These are phyloP conservation scores for Podila clonocystis DNA, from an alignment of 192 early-diverging fungal species.

Conservation along the genomic window DNA sequence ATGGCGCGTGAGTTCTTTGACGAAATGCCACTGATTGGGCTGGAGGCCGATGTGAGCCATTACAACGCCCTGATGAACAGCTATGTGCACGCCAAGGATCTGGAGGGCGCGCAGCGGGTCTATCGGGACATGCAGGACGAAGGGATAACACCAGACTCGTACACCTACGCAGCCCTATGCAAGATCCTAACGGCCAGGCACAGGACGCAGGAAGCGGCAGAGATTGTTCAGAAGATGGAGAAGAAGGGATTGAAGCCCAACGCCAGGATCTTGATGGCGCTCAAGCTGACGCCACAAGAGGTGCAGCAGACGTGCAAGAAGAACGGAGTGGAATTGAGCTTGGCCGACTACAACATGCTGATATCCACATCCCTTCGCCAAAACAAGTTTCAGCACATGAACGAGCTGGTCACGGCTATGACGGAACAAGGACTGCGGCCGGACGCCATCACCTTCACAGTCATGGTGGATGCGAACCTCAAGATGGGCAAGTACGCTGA, in stretches of 20 bases:
- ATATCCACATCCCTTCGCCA: slow-evolving; percentile 13
- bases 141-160: slow-evolving; percentile 14
- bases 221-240: neutral
- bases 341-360: slow-evolving; percentile 20
- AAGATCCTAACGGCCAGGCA: neutral
- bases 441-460: slow-evolving; percentile 23
- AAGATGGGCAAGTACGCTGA: slow-evolving; percentile 43
- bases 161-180: slow-evolving; percentile 36
- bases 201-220: neutral
- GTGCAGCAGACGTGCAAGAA: slow-evolving; percentile 12
- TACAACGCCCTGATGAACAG: slow-evolving; percentile 44
- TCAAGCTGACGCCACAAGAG: slow-evolving; percentile 2
- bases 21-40: slow-evolving; percentile 31
- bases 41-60: slow-evolving; percentile 13
- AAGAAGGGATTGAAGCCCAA: slow-evolving; percentile 7
- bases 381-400: slow-evolving; percentile 20
- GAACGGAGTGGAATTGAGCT: slow-evolving; percentile 2
- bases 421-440: slow-evolving; percentile 9
- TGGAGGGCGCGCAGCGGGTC: slow-evolving; percentile 6
- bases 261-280: slow-evolving; percentile 15
- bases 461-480: slow-evolving; percentile 42
- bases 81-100: slow-evolving; percentile 23
- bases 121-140: slow-evolving; percentile 29
- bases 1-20: slow-evolving; percentile 40
- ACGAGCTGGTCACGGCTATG: slow-evolving; percentile 16